Evolutionary conservation across 495 filamentous ascomycete genomes (phyloP).

Genomic region (Clavariopsis aquatica): DNA sequence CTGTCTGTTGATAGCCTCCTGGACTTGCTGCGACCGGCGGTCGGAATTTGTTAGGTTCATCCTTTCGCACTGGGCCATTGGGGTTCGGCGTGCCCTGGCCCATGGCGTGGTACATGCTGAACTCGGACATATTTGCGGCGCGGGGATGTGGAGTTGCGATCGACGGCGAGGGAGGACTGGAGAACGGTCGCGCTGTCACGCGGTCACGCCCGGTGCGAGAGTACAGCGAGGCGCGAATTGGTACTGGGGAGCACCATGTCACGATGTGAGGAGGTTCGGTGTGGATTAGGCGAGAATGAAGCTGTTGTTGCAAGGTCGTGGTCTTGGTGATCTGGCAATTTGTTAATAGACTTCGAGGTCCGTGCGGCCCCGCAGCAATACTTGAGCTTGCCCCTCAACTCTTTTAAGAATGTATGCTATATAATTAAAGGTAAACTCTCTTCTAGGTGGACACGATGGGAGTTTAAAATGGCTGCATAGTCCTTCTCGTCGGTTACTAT

Average conservation of each 20-base stretch:
- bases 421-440: too few species aligned
- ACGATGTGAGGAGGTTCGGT: background rate
- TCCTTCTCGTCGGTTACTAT: too few species aligned
- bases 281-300: background rate
- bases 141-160: conserved; percentile 5
- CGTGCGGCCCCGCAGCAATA: background rate
- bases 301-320: background rate
- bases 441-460: too few species aligned
- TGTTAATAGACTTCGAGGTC: background rate
- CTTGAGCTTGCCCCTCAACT: background rate
- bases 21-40: conserved; percentile 52
- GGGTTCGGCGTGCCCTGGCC: conserved; percentile 66
- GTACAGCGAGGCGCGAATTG: background rate
- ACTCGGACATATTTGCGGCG: conserved; percentile 65
- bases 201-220: conserved; percentile 15
- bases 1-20: conserved; percentile 63
- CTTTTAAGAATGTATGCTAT: background rate
- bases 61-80: conserved; percentile 54
- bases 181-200: background rate
- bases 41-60: conserved; percentile 59
- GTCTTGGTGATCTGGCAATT: conserved; percentile 10
- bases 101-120: conserved; percentile 73
- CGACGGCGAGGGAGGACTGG: conserved; percentile 9
- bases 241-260: conserved; percentile 9
- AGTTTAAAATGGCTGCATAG: too few species aligned